Evolutionary conservation across 208 protist genomes (phyloP), one percentile per base, ranked within the genome.

Genomic region (Balamuthia mandrillaris): DNA sequence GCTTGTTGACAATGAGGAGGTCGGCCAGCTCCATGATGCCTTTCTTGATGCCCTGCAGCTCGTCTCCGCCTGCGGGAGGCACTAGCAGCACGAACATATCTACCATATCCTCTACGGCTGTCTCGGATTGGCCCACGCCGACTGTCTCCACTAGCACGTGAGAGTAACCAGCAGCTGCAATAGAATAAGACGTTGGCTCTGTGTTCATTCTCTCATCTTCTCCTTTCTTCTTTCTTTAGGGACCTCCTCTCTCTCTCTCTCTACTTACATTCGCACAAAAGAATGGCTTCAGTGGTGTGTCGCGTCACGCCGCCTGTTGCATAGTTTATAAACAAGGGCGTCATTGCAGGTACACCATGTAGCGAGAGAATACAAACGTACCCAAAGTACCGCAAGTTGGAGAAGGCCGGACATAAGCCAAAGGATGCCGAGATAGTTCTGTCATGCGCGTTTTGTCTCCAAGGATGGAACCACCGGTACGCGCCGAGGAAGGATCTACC

Each of bases 381-480:
- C 93, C 96, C 18, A 98, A 93, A 29, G 94, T 92, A n/a, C 96
- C 95, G 42, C 92, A 45, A 1, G 92, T 94, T 0, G 96, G 94
- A 0, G 94, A 96, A 5, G 96, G 96, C 1, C 97, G 92, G 5
- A 98, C 92, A 86, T 92, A 98, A 12, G 96, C 95, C 52, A 92
- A 91, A 1, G 61, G 65, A 70, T 97, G 74, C 0, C 68, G 89
- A n/a, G 95, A 88, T 0, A 98, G 91, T 68, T 94, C 89, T 16
- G 86, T 60, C 97, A 98, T 98, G 41, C 96, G 91, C 2, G 96
- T 98, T 85, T 98, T 98, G 87, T 98, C 97, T 9, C 96, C 97
- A 0, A 98, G 84, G 24, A 98, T 97, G 87, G 92, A 95, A 16
- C 96, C 97, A 52, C 96, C 93, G 0, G 94, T 95, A 27, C 91